These are phyloP conservation scores for Breviolum minutum DNA, from an alignment of 73 alveolate genomes.

Conservation along the genomic window DNA sequence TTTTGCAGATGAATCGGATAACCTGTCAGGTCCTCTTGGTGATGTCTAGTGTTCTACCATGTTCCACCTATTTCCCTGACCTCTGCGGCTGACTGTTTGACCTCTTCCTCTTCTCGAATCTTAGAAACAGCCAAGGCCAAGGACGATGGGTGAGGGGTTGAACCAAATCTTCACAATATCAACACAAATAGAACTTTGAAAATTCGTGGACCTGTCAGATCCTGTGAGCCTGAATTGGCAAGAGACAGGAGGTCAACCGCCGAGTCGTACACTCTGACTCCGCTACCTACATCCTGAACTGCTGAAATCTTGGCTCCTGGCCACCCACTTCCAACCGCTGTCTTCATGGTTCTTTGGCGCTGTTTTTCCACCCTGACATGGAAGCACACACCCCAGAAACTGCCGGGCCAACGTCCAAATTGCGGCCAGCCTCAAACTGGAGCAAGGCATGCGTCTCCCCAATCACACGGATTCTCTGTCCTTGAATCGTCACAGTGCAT, in stretches of 20 bases:
- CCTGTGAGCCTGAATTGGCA: no score
- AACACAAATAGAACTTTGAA: background rate
- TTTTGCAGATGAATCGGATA: background rate
- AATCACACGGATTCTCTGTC: constrained; percentile 67
- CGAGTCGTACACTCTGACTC: no score
- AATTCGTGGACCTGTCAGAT: background rate
- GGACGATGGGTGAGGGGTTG: background rate
- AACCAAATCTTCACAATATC: background rate
- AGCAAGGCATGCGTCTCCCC: constrained; percentile 88
- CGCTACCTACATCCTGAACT: no score
- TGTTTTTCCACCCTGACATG: constrained; percentile 71
- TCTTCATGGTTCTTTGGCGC: constrained; percentile 87
- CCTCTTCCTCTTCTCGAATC: constrained; percentile 94
- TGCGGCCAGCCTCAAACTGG: constrained; percentile 56
- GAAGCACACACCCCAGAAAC: background rate
- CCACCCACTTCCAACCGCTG: constrained; percentile 95
- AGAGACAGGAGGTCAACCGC: no score
- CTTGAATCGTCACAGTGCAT: background rate
- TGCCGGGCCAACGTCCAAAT: background rate
- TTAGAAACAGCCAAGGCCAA: background rate
- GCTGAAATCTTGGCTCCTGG: background rate
- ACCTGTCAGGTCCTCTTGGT: background rate
- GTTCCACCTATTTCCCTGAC: background rate
- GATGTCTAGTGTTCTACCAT: no score
- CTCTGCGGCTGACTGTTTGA: constrained; percentile 79